Base-by-base conservation (phyloP, 495 filamentous ascomycete species). In the Thozetella sp. region DNA sequence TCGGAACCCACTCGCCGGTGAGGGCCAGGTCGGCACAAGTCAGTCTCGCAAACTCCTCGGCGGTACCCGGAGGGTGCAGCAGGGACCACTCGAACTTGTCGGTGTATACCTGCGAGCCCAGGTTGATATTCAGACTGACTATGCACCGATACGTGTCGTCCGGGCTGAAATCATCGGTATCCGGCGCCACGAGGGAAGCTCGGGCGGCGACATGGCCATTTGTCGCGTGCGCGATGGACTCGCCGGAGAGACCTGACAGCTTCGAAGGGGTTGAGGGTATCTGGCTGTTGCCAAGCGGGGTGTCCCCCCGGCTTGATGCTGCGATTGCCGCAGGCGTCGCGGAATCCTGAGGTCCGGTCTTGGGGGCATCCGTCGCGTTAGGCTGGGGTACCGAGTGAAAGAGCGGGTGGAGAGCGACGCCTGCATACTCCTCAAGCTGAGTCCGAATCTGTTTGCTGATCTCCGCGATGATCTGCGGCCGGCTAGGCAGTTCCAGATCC, bases 51-150 rank as follows among this genome's bases (percentile, higher is more conserved):
- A 98, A 98, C 40, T 88, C 84, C 72, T 99, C 95, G 11, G 95
- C 92, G 56, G 95, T 89, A 15, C 96, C 93, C 0, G 91, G 88
- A 2, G 93, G 93, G 68, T 97, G 93, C 10, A 97, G 83, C 3
- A 99, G 80, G 19, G 95, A 97, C 95, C 95, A 99, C 70, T 99
- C 95, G 64, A 99, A 98, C 71, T 91, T 96, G 81, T 99, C 95
- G 3, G 90, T 94, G 73, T 97, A 98, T 19, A 98, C 86, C 57
- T 90, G 88, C 61, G 96, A 96, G 53, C 91, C 89, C 22, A 98
- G 83, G 63, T 97, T 97, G 66, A 99, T 93, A 72, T 90, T 96
- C 22, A 99, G 83, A 53, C 81, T 91, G 67, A 98, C 86, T 69
- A 98, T 88, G 69, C 93, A 97, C 57, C 93, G 86, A 70, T 97